Evolutionary conservation across 2,329 filamentous ascomycete genomes (phyloP).

Genomic region (Conoideocrella luteorostrata): DNA sequence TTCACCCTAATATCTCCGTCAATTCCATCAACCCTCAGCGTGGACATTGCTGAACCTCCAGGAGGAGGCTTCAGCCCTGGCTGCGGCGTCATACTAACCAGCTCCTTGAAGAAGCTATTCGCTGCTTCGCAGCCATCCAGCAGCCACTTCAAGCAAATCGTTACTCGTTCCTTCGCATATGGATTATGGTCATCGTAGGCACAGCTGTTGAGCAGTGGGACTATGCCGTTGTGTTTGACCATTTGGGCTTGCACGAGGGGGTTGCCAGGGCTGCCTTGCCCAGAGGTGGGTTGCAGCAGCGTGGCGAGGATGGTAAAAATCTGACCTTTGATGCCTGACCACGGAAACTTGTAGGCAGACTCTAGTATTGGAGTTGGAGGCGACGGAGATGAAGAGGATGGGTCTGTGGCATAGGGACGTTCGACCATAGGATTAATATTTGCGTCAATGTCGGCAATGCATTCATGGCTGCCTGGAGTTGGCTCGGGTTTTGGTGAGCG

Average conservation of each 20-base stretch:
- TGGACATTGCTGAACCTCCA: constrained; percentile 31
- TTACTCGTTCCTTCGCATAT: constrained; percentile 86
- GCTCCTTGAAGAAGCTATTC: constrained; percentile 62
- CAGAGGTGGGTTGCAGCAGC: constrained; percentile 74
- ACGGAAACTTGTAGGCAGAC: constrained; percentile 56
- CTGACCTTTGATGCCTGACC: constrained; percentile 79
- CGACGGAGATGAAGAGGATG: constrained; percentile 27
- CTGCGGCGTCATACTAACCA: constrained; percentile 41
- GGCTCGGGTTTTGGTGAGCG: constrained; percentile 18
- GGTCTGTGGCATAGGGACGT: constrained; percentile 49
- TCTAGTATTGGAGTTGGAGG: constrained; percentile 49
- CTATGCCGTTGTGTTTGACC: constrained; percentile 75
- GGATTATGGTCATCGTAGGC: constrained; percentile 89
- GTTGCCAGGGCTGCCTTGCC: constrained; percentile 55
- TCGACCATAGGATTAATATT: constrained; percentile 43
- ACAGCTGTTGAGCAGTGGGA: constrained; percentile 82
- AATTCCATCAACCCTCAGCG: constrained; percentile 48
- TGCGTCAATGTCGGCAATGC: constrained; percentile 10
- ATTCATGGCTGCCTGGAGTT: constrained; percentile 24
- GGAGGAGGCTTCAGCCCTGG: constrained; percentile 31
- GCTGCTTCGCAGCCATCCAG: constrained; percentile 70
- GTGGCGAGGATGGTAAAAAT: constrained; percentile 86
- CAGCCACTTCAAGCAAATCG: constrained; percentile 80
- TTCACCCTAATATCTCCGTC: constrained; percentile 51
- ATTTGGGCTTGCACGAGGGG: constrained; percentile 83